Percentiles rank a stretch among this genome's conserved stretches.
Conservation (phyloP, 495 filamentous ascomycete species). For the Talaromyces nanjingensis region DNA sequence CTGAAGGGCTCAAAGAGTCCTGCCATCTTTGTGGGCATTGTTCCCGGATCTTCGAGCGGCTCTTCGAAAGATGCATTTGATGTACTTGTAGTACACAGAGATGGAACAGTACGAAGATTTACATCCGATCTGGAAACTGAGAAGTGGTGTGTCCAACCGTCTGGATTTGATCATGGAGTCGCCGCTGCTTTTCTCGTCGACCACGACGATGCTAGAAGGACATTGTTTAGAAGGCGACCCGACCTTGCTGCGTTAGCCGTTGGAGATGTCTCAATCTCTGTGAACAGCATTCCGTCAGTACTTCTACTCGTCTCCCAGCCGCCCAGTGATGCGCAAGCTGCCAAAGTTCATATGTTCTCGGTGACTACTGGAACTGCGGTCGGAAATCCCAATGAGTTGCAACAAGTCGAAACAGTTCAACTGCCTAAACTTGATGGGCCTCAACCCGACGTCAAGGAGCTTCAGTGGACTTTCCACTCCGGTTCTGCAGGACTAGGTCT, state of each 20-base stretch:
- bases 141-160: conserved; percentile 36
- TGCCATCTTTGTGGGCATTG: conserved; percentile 34
- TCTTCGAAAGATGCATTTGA: conserved; percentile 27
- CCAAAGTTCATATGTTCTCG: conserved; percentile 37
- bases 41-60: conserved; percentile 18
- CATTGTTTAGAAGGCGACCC: conserved; percentile 35
- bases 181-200: conserved; percentile 36
- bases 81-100: conserved; percentile 40
- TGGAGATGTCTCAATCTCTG: conserved; percentile 21
- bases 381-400: conserved; percentile 31
- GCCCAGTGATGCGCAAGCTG: conserved; percentile 23
- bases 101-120: conserved; percentile 35
- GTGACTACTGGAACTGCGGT: conserved; percentile 24
- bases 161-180: conserved; percentile 29
- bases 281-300: conserved; percentile 28
- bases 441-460: conserved; percentile 16
- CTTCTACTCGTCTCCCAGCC: conserved; percentile 36
- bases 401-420: conserved; percentile 32
- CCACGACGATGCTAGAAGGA: conserved; percentile 39
- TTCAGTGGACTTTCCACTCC: conserved; percentile 41
- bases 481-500: conserved; percentile 35
- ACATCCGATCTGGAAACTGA: conserved; percentile 34
- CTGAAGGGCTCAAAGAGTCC: conserved; percentile 38
- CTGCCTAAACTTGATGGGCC: conserved; percentile 25
- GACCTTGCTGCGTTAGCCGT: conserved; percentile 35